Evolutionary conservation across 2,329 filamentous ascomycete species (phyloP).

Genomic region (Dothistroma septosporum): DNA sequence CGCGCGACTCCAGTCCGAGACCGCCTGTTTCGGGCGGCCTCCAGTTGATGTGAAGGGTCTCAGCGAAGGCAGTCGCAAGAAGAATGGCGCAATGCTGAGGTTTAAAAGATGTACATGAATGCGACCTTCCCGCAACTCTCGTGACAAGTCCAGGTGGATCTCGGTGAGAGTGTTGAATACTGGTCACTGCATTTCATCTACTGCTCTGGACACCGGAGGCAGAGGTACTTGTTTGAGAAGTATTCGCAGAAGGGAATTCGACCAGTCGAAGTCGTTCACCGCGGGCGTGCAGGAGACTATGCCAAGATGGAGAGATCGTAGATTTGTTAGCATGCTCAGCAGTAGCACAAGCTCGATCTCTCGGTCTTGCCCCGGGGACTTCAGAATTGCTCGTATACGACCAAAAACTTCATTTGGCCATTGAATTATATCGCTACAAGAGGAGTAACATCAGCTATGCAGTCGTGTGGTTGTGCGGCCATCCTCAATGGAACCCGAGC

Average conservation of each 20-base stretch:
- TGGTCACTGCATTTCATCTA: neutral
- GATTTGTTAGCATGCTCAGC: neutral
- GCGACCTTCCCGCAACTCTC: neutral
- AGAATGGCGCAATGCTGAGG: neutral
- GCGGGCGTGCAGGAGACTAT: neutral
- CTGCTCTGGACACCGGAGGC: neutral
- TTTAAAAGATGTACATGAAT: neutral
- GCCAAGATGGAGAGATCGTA: neutral
- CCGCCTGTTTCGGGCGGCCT: no score
- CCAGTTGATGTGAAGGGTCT: neutral
- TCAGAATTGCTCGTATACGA: neutral
- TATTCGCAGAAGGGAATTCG: neutral
- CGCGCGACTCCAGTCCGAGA: no score
- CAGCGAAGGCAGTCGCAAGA: neutral
- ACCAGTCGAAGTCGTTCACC: neutral
- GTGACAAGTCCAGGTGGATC: neutral
- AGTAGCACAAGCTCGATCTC: neutral
- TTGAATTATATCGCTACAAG: neutral
- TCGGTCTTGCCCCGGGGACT: neutral
- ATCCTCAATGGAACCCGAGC: neutral
- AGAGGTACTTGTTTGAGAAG: neutral
- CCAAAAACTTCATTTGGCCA: neutral
- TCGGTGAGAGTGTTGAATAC: neutral
- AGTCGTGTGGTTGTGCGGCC: neutral
- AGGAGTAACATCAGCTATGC: neutral